Evolutionary conservation across 345 rosid species (phyloP).

Genomic region (Gossypium rotundifolium): DNA sequence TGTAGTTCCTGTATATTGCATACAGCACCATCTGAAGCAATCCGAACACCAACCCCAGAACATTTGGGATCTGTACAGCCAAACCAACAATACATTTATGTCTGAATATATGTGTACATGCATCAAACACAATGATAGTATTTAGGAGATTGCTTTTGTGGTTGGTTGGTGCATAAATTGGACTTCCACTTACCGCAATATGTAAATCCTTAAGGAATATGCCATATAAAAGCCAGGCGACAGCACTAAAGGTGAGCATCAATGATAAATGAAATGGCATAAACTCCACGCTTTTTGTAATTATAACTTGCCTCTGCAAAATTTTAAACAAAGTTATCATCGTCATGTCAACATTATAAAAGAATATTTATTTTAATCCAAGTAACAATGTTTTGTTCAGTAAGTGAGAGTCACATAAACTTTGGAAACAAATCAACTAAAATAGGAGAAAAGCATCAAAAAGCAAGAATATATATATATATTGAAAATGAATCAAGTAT

Average conservation of each 20-base stretch:
- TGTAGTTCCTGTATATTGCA: constrained; percentile 34
- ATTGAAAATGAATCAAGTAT: no score
- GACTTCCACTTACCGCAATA: constrained; percentile 34
- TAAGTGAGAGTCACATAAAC: no score
- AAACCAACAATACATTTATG: no score
- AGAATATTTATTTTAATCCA: no score
- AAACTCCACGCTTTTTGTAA: constrained; percentile 63
- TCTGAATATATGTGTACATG: no score
- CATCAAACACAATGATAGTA: not conserved
- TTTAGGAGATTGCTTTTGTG: not conserved
- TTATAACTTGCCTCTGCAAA: constrained; percentile 37
- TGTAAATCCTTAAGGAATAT: constrained; percentile 38
- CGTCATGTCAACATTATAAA: no score
- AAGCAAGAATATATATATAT: no score
- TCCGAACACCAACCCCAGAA: constrained; percentile 44
- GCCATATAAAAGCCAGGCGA: constrained; percentile 54
- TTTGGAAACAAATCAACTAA: no score
- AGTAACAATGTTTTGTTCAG: no score
- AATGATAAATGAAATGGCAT: constrained; percentile 57
- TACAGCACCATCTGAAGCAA: constrained; percentile 50
- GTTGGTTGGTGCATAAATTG: no score
- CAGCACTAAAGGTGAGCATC: constrained; percentile 47
- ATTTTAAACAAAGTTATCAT: constrained; percentile 23
- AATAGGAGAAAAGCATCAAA: no score
- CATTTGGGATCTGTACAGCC: constrained; percentile 39